A percentile compares a stretch with the other conserved stretches of the same genome.
These are phyloP conservation scores for Komagataea norvegica DNA, from an alignment of 1,139 yeast species.

Conservation along the genomic window DNA sequence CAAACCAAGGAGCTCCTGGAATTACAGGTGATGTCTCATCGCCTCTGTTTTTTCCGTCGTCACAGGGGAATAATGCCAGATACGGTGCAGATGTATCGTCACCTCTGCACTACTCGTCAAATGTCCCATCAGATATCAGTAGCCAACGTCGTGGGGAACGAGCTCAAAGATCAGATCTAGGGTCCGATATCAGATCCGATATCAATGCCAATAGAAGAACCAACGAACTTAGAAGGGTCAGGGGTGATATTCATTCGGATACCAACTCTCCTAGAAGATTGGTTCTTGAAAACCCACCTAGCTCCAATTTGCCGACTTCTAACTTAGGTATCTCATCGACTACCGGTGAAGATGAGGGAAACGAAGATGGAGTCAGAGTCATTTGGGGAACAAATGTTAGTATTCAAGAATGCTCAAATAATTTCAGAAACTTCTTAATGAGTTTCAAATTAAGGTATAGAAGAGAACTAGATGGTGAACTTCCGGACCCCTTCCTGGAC, in stretches of 20 bases:
- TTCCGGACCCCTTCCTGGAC: constrained; percentile 51
- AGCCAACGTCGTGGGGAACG: constrained; percentile 22
- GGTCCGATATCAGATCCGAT: constrained; percentile 33
- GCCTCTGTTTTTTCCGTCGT: constrained; percentile 34
- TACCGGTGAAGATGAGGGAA: constrained; percentile 28
- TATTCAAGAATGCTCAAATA: constrained; percentile 76
- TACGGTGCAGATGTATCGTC: constrained; percentile 8
- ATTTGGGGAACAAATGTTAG: constrained; percentile 99
- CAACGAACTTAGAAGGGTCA: constrained; percentile 31
- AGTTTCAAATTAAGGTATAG: constrained; percentile 79
- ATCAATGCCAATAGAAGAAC: constrained; percentile 30
- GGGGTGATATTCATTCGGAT: constrained; percentile 61
- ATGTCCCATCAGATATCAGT: constrained; percentile 24
- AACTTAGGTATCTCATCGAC: constrained; percentile 12
- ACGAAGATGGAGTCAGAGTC: constrained; percentile 61
- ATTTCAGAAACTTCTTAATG: constrained; percentile 78
- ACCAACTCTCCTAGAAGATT: constrained; percentile 38
- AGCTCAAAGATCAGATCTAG: constrained; percentile 21
- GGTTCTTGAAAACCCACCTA: constrained; percentile 12
- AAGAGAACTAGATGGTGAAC: constrained; percentile 49
- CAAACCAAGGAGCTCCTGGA: not conserved
- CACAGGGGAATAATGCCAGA: constrained; percentile 23
- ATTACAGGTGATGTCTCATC: constrained; percentile 29
- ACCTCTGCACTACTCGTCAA: constrained; percentile 39
- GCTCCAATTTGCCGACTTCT: constrained; percentile 16